Conservation (phyloP, 371 early-diverging fungal species). For the Vairimorpha ceranae region DNA sequence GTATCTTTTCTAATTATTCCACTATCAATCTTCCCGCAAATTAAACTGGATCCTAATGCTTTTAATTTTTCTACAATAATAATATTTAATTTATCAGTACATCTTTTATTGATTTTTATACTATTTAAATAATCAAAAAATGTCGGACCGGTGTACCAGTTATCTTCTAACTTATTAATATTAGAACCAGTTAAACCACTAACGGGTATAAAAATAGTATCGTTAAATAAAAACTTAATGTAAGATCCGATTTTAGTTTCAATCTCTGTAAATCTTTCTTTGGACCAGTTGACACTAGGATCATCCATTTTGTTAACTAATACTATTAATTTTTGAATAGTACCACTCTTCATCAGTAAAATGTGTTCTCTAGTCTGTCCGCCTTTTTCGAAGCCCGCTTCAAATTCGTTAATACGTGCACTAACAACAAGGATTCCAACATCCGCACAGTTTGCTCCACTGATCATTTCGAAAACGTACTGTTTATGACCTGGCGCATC, state of each 20-base stretch:
- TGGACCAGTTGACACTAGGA: slow-evolving; percentile 48
- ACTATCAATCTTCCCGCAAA: slow-evolving; percentile 47
- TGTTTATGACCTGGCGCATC: slow-evolving; percentile 94
- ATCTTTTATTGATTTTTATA: slow-evolving; percentile 34
- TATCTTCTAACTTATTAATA: slow-evolving; percentile 27
- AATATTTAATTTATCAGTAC: slow-evolving; percentile 16
- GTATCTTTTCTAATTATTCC: slow-evolving; percentile 37
- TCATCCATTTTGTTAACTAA: slow-evolving; percentile 64
- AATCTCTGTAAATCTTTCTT: slow-evolving; percentile 56
- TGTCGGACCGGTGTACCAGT: slow-evolving; percentile 58
- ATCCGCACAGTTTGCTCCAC: slow-evolving; percentile 79
- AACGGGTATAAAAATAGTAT: slow-evolving; percentile 58
- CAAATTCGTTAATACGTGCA: slow-evolving; percentile 87
- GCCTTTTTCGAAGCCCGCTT: slow-evolving; percentile 87
- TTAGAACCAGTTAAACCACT: slow-evolving; percentile 60
- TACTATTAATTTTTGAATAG: slow-evolving; percentile 51
- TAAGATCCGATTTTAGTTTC: slow-evolving; percentile 36
- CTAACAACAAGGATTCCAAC: slow-evolving; percentile 86
- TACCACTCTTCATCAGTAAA: slow-evolving; percentile 69
- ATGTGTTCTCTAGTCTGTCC: slow-evolving; percentile 99
- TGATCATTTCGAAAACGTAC: slow-evolving; percentile 96
- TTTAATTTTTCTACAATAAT: slow-evolving; percentile 55
- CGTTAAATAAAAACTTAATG: slow-evolving; percentile 39
- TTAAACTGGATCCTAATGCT: slow-evolving; percentile 37
- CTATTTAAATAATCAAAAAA: slow-evolving; percentile 58